phyloP scores from a whole-genome alignment of 2,329 filamentous ascomycete species.

The Aspergillus neoniger region DNA sequence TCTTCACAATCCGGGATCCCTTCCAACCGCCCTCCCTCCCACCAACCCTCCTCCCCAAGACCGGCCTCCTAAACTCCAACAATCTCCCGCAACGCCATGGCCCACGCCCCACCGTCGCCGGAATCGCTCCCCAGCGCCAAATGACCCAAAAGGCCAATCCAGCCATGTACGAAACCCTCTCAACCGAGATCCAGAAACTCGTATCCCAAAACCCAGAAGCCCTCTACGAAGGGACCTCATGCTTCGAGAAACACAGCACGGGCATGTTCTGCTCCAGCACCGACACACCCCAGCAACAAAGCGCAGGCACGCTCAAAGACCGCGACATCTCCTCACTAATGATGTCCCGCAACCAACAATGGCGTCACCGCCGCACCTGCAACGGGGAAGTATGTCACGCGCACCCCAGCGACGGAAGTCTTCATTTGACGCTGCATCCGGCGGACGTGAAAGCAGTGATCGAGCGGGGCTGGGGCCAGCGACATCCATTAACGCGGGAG shows the following conservation, averaged over 20 bases:
- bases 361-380: slow-evolving; percentile 26
- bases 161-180: slow-evolving; percentile 59
- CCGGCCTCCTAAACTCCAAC: slow-evolving; percentile 58
- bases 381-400: slow-evolving; percentile 82
- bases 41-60: slow-evolving; percentile 53
- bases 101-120: slow-evolving; percentile 66
- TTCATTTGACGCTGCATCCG: slow-evolving; percentile 80
- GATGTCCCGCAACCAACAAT: slow-evolving; percentile 1
- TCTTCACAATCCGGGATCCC: slow-evolving; percentile 72
- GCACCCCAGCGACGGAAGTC: slow-evolving; percentile 71
- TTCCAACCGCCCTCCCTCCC: slow-evolving; percentile 60
- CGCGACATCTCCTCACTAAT: not conserved
- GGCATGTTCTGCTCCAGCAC: slow-evolving; percentile 64
- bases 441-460: slow-evolving; percentile 73
- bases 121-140: slow-evolving; percentile 81
- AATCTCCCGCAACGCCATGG: slow-evolving; percentile 63
- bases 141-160: slow-evolving; percentile 64
- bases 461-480: slow-evolving; percentile 76
- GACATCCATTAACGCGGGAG: slow-evolving; percentile 56
- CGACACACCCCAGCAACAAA: not conserved
- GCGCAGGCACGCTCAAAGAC: not conserved
- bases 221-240: slow-evolving; percentile 67
- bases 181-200: slow-evolving; percentile 56
- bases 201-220: slow-evolving; percentile 48
- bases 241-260: slow-evolving; percentile 79